Percentiles rank a stretch among this genome's conserved stretches.
Conservation (phyloP, 2,329 filamentous ascomycete genomes). For the Arthrobotrys entomopaga region DNA sequence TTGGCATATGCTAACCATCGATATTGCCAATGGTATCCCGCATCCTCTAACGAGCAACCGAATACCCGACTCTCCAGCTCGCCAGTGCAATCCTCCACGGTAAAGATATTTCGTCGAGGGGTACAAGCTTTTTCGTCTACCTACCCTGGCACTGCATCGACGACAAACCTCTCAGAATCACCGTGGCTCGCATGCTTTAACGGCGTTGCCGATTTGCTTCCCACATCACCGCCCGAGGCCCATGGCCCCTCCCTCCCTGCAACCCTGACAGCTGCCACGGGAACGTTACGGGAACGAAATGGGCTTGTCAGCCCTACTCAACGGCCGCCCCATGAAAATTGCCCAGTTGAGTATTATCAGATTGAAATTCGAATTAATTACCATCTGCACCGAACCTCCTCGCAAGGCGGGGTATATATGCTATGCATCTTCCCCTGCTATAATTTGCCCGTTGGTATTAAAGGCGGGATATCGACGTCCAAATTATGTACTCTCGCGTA, state of each 20-base stretch:
- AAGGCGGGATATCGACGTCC: background rate
- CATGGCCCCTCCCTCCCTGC: slow-evolving; percentile 10
- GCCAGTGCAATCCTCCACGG: slow-evolving; percentile 3
- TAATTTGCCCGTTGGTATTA: background rate
- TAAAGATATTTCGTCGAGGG: background rate
- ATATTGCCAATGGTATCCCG: slow-evolving; percentile 33
- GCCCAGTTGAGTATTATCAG: too few species aligned
- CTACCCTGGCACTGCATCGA: background rate
- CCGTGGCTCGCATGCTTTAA: slow-evolving; percentile 14
- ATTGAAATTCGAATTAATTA: background rate
- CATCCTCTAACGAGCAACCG: background rate
- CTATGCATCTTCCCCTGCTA: slow-evolving; percentile 17
- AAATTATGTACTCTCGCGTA: slow-evolving; percentile 44
- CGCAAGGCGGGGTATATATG: slow-evolving; percentile 16
- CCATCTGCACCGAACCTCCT: slow-evolving; percentile 3
- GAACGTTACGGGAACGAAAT: slow-evolving; percentile 24
- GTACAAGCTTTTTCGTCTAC: too few species aligned
- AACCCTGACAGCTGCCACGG: slow-evolving; percentile 21
- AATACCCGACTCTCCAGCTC: background rate
- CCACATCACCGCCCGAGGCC: slow-evolving; percentile 7
- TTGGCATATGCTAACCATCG: background rate
- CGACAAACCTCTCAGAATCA: slow-evolving; percentile 2
- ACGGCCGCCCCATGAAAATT: slow-evolving; percentile 6
- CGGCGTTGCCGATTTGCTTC: slow-evolving; percentile 27
- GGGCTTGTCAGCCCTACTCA: slow-evolving; percentile 14